Evolutionary conservation across 257 asterid species (phyloP).

Genomic region (Mentha longifolia): DNA sequence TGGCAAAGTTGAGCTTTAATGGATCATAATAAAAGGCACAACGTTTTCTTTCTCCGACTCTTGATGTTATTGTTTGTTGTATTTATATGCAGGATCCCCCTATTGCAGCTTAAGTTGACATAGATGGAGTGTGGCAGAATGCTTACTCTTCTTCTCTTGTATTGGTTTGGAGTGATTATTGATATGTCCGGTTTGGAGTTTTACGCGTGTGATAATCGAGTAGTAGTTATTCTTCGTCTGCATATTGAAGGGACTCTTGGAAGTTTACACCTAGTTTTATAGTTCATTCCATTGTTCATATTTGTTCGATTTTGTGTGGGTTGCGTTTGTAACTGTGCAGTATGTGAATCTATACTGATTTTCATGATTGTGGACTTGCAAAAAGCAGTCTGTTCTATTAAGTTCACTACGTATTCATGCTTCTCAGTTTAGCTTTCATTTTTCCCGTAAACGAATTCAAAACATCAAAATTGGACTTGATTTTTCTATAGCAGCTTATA

Average conservation of each 20-base stretch:
- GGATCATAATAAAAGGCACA: not conserved
- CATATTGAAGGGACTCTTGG: constrained; percentile 22
- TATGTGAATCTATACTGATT: constrained; percentile 19
- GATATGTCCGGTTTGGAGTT: constrained; percentile 24
- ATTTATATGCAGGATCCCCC: constrained; percentile 42
- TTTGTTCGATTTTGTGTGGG: constrained; percentile 33
- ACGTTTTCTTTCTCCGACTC: not conserved
- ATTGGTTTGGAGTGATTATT: constrained; percentile 30
- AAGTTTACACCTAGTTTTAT: constrained; percentile 26
- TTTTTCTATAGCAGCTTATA: not conserved
- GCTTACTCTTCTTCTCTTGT: constrained; percentile 28
- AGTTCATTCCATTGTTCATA: constrained; percentile 33
- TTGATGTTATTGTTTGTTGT: constrained; percentile 21
- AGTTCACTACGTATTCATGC: too few species aligned
- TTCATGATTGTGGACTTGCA: constrained; percentile 8
- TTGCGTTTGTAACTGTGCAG: constrained; percentile 12
- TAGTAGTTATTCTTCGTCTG: constrained; percentile 30
- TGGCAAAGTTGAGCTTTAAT: not conserved
- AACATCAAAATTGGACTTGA: not conserved
- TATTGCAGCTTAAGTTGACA: constrained; percentile 40
- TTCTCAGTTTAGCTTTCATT: not conserved
- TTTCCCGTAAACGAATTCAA: not conserved
- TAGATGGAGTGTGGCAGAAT: constrained; percentile 26
- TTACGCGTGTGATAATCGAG: constrained; percentile 15
- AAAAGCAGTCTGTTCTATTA: not conserved